These are phyloP conservation scores for Cupressus sempervirens DNA, from an alignment of 75 land plant species.

Conservation along the genomic window DNA sequence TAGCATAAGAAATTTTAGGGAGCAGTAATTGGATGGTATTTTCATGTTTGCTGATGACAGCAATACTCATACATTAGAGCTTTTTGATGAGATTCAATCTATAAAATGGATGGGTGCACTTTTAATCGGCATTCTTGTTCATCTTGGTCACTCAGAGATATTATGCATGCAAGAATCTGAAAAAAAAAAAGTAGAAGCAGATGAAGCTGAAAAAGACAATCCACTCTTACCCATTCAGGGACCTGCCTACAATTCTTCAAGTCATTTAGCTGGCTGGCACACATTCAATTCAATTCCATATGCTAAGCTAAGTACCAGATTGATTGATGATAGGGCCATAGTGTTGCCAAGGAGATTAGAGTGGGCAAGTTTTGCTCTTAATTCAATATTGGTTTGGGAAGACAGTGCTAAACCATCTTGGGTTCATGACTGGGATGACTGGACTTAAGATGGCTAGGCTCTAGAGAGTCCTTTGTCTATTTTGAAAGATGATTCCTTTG, in stretches of 20 bases:
- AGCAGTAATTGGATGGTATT: slow-evolving; percentile 71
- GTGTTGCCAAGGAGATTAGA: slow-evolving; percentile 61
- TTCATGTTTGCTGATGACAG: slow-evolving; percentile 89
- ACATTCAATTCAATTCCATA: slow-evolving; percentile 46
- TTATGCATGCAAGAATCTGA: not conserved
- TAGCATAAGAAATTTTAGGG: too few species aligned
- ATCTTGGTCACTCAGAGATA: slow-evolving; percentile 33
- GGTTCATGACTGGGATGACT: slow-evolving; percentile 49
- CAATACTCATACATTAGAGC: slow-evolving; percentile 74
- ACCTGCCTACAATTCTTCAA: slow-evolving; percentile 74
- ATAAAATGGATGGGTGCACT: slow-evolving; percentile 86
- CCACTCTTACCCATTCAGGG: slow-evolving; percentile 63
- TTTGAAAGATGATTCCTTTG: slow-evolving; percentile 47
- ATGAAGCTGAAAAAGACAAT: slow-evolving; percentile 18
- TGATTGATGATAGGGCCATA: slow-evolving; percentile 31
- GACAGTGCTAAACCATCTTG: slow-evolving; percentile 66
- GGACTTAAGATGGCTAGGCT: slow-evolving; percentile 23
- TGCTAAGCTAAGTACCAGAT: slow-evolving; percentile 31
- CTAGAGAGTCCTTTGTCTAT: slow-evolving; percentile 57
- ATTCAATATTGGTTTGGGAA: slow-evolving; percentile 73
- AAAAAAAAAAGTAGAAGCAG: not conserved
- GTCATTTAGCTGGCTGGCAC: slow-evolving; percentile 75
- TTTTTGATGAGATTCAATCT: slow-evolving; percentile 79
- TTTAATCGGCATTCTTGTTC: slow-evolving; percentile 66
- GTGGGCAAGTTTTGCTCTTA: slow-evolving; percentile 92